phyloP scores from a whole-genome alignment of 352 stramenopile species.

The Globisporangium abappressorium region DNA sequence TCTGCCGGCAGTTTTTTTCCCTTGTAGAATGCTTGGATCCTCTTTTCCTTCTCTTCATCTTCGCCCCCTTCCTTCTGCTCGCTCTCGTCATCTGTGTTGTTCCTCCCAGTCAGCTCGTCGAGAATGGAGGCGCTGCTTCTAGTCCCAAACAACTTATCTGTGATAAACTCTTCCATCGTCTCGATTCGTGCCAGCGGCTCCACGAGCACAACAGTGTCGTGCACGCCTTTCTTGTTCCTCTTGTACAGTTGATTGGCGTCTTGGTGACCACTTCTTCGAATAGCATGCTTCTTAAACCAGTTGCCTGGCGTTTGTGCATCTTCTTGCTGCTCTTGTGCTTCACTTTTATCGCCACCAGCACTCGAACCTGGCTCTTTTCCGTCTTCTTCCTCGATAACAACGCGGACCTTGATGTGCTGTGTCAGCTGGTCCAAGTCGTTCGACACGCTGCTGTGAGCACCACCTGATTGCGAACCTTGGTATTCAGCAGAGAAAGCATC shows the following conservation, averaged over 20 bases:
- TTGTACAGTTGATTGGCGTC: conserved; percentile 21
- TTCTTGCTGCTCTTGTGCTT: conserved; percentile 8
- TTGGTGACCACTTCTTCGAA: conserved; percentile 16
- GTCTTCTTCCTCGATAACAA: conserved; percentile 50
- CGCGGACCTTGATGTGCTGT: conserved; percentile 72
- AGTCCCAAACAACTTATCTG: conserved; percentile 58
- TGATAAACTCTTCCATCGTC: conserved; percentile 77
- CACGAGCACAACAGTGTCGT: conserved; percentile 72
- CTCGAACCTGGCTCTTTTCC: conserved; percentile 15
- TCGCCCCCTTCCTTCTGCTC: conserved; percentile 26
- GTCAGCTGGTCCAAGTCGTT: conserved; percentile 61
- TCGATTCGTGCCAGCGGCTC: conserved; percentile 73
- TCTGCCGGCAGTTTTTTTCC: conserved; percentile 29
- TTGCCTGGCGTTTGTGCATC: conserved; percentile 16
- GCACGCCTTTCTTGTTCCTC: conserved; percentile 37
- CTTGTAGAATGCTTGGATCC: conserved; percentile 44
- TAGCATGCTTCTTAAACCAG: conserved; percentile 26
- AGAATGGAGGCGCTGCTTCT: conserved; percentile 26
- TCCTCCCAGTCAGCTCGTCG: conserved; percentile 25
- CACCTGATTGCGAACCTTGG: neutral
- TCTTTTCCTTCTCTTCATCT: conserved; percentile 31
- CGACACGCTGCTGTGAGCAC: conserved; percentile 23
- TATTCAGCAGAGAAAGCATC: conserved; percentile 44
- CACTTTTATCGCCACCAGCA: conserved; percentile 41
- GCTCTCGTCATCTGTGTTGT: conserved; percentile 18